Base-by-base conservation (phyloP, 345 rosid species). In the Citropsis articulata region DNA sequence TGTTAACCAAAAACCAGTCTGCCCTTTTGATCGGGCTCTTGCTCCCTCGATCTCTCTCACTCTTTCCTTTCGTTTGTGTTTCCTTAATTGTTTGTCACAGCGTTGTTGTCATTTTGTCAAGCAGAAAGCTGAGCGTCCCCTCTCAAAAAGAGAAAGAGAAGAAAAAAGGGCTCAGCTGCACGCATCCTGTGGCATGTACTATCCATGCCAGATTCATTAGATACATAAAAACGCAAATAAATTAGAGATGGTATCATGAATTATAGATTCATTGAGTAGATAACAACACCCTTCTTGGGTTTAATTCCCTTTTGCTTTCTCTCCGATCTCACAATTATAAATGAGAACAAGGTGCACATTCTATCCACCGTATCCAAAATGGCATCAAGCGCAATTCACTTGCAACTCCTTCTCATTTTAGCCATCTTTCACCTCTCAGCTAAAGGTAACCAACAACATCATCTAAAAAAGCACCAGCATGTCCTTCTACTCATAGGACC, bases 381-480 rank as follows among this genome's bases (percentile, higher is more conserved):
- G 73, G 38, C 73, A 7, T 24, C 80, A 13, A 79, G 33, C 35
- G 55, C 70, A 33, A 14, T 21, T 2, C 6, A 18, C n/a, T 69
- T 42, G 16, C 18, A 66, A 6, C 31, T 79, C 63, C 74, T 73
- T 42, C 22, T 48, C 30, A 21, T 16, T 48, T 13, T 69, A 18
- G 69, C 67, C 74, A 28, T 73, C 22, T 71, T 64, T 38, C 5
- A 24, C 28, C 35, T 56, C 55, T 31, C 69, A 61, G 63, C 28
- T 21, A 24, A 38, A 13, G 59, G 50, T 48, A 25, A 66, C 33
- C 64, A 24, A 33, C 5, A 31, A 7, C 63, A 62, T 14, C 27
- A 27, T n/a, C 64, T 80, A 12, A 71, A 76, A 36, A 6, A 68
- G 55, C 27, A 71, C 80, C 72, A 55, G 48, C 33, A 65, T 76